phyloP scores from a whole-genome alignment of 2,329 filamentous ascomycete genomes.

The Penicillium capsulatum region DNA sequence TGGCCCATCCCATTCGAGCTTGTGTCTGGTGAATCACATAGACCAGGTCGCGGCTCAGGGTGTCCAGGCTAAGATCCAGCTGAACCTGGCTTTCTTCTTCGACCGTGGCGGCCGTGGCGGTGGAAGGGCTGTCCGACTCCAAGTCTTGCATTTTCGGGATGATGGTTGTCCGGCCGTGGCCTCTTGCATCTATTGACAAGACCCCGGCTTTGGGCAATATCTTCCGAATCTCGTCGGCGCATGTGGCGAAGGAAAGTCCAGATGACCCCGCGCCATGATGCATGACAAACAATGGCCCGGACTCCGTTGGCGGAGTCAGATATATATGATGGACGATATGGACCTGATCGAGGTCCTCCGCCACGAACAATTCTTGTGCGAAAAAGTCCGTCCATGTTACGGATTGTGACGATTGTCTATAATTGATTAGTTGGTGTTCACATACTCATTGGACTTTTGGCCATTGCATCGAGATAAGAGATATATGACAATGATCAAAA shows the following conservation, averaged over 20 bases:
- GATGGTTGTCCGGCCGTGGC: slow-evolving; percentile 67
- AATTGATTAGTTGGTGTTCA: background rate
- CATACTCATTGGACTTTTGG: background rate
- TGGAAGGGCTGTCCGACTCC: slow-evolving; percentile 7
- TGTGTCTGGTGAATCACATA: slow-evolving; percentile 65
- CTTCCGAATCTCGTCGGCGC: slow-evolving; percentile 72
- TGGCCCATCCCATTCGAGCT: slow-evolving; percentile 65
- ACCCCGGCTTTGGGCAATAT: slow-evolving; percentile 75
- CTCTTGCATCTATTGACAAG: slow-evolving; percentile 78
- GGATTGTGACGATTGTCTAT: slow-evolving; percentile 47
- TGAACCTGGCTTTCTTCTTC: slow-evolving; percentile 32
- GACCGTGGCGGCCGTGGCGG: slow-evolving; percentile 18
- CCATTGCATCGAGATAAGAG: background rate
- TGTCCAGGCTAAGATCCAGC: slow-evolving; percentile 67
- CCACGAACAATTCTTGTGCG: slow-evolving; percentile 75
- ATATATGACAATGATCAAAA: background rate
- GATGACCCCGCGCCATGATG: slow-evolving; percentile 95
- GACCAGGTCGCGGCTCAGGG: slow-evolving; percentile 68
- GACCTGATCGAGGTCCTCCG: slow-evolving; percentile 32
- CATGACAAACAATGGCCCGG: slow-evolving; percentile 80
- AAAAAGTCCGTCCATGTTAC: slow-evolving; percentile 89
- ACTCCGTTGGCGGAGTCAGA: slow-evolving; percentile 69
- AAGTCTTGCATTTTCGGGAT: slow-evolving; percentile 4
- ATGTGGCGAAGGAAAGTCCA: slow-evolving; percentile 82
- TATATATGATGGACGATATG: slow-evolving; percentile 76